Base-by-base conservation (phyloP, 192 early-diverging fungal species). In the Backusella psychrophila region DNA sequence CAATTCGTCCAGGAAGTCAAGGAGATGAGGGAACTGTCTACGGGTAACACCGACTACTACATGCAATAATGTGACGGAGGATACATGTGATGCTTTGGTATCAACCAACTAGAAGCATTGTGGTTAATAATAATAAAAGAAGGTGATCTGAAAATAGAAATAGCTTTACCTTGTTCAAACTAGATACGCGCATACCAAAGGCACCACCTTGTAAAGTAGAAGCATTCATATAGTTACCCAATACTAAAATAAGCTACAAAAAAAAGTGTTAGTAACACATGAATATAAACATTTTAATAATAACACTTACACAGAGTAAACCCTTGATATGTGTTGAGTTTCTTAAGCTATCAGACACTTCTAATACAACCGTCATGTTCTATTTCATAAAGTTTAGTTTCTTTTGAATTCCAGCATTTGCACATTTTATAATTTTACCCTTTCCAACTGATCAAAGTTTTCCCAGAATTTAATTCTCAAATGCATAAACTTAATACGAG, bases 151-250 rank as follows among this genome's bases (percentile, higher is more conserved):
- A 56, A 15, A 41, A 44, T 74, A 41, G 14, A 3, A 1, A 29
- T 5, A 1, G 63, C 0, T 49, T 59, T 82, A 86, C 86, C 78
- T 93, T 93, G 74, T 93, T 93, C 33, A 95, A 88, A 86, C 93
- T 94, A 12, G 88, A 81, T 73, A 95, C 92, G 80, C 89, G 91
- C 71, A 94, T 91, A 6, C 94, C 94, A 83, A 91, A 94, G 0
- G 94, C 94, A 23, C 92, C 93, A 33, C 94, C 94, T 69, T 93
- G 90, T 77, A 91, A 85, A 8, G 89, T 87, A 1, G 85, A 82
- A 0, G 90, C 92, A 75, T 95, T 95, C 94, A 95, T 95, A 80
- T 89, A 95, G 80, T 95, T 95, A 68, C 94, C 94, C 33, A 95
- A 78, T 35, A 90, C 86, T 46, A 95, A 81, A 66, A 94, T 90